Conservation (phyloP, 2,329 filamentous ascomycete genomes). For the Thielaviopsis populi region DNA sequence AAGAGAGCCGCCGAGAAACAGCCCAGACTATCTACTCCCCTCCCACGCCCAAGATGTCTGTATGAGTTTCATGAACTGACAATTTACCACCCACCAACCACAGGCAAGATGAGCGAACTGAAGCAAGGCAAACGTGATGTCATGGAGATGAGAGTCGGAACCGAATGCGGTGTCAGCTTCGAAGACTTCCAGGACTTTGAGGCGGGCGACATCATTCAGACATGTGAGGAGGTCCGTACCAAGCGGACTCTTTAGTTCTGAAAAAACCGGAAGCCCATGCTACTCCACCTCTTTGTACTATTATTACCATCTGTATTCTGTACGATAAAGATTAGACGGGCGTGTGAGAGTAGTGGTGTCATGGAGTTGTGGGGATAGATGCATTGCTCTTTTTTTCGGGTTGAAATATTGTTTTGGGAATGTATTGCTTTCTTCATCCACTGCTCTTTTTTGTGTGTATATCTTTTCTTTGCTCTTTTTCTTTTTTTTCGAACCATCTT, state of each 20-base stretch:
- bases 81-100: neutral
- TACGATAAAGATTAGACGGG: constrained; percentile 3
- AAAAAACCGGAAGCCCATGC: too few relatives aligned
- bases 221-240: constrained; percentile 64
- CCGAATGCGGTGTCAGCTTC: constrained; percentile 86
- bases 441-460: neutral
- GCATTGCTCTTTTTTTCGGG: neutral
- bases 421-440: neutral
- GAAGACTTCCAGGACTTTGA: constrained; percentile 63
- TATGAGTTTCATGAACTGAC: neutral
- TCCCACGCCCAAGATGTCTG: constrained; percentile 15
- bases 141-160: constrained; percentile 73
- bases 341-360: neutral
- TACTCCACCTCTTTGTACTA: neutral
- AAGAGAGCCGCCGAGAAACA: constrained; percentile 7
- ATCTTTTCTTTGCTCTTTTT: neutral
- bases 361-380: neutral
- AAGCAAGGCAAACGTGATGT: constrained; percentile 92
- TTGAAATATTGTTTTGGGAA: neutral
- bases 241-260: constrained; percentile 41
- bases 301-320: constrained; percentile 7
- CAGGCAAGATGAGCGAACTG: constrained; percentile 64
- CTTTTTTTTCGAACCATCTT: neutral
- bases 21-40: constrained; percentile 1
- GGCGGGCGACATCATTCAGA: constrained; percentile 74